Conservation (phyloP, 192 early-diverging fungal genomes). For the Obelidium mucronatum region DNA sequence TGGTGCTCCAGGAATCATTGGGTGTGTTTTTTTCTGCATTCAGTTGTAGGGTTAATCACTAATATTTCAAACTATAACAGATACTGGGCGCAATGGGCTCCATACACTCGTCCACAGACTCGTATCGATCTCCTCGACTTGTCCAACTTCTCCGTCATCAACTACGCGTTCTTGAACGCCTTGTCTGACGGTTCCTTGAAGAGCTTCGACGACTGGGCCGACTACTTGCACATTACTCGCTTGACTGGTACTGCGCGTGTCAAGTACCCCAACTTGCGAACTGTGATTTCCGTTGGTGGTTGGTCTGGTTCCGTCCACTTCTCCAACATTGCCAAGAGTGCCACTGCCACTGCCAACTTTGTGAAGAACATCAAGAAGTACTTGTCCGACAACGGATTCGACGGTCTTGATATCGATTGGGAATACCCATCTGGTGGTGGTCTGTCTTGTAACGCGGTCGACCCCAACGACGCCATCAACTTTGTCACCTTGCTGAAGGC, state of each 20-base stretch:
- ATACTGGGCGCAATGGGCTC: constrained; percentile 28
- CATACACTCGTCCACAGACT: constrained; percentile 22
- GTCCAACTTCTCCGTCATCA: constrained; percentile 14
- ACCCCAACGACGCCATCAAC: constrained; percentile 17
- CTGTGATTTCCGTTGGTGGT: constrained; percentile 18
- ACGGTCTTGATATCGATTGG: constrained; percentile 31
- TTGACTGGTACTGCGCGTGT: not conserved
- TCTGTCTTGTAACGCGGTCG: constrained; percentile 18
- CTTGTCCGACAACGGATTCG: constrained; percentile 7
- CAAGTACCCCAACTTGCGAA: constrained; percentile 27
- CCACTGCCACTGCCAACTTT: constrained; percentile 14
- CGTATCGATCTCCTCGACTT: not conserved
- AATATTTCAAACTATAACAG: too few species aligned
- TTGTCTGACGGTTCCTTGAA: constrained; percentile 4
- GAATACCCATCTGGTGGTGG: constrained; percentile 25
- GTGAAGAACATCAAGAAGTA: constrained; percentile 14
- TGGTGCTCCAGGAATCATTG: not conserved
- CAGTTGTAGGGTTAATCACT: too few species aligned
- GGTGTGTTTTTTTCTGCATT: too few species aligned
- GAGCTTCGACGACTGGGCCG: constrained; percentile 20
- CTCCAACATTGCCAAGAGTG: constrained; percentile 18
- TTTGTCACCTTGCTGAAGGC: constrained; percentile 13
- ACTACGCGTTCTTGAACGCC: constrained; percentile 32
- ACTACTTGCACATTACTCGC: not conserved
- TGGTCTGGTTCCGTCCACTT: constrained; percentile 20